phyloP scores from a whole-genome alignment of 305 asterid species.

The Solanum chacoense region DNA sequence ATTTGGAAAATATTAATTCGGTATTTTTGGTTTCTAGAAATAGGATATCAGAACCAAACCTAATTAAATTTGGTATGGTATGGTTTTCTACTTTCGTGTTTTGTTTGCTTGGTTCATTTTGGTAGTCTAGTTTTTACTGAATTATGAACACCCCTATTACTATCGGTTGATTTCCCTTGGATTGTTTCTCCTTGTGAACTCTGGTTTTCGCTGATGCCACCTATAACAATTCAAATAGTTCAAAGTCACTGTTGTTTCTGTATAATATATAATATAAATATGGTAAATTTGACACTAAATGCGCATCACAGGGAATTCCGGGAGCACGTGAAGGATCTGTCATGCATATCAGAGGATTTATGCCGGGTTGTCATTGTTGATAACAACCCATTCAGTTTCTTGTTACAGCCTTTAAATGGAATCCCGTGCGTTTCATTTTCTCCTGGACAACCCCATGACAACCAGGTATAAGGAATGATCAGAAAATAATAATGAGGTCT shows the following conservation, averaged over 20 bases:
- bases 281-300: background rate
- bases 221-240: background rate
- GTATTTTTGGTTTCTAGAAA: background rate
- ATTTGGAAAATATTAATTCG: background rate
- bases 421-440: conserved; percentile 89
- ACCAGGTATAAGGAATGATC: conserved; percentile 17
- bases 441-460: conserved; percentile 70
- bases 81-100: background rate
- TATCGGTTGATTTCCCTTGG: background rate
- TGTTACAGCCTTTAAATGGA: conserved; percentile 85
- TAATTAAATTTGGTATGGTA: background rate
- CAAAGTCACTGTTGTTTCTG: background rate
- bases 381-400: conserved; percentile 90
- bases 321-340: conserved; percentile 82
- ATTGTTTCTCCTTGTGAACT: background rate
- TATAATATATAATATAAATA: background rate
- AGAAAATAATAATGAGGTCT: background rate
- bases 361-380: conserved; percentile 74
- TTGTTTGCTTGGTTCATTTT: background rate
- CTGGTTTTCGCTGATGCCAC: background rate
- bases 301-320: conserved; percentile 57
- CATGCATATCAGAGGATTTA: conserved; percentile 59
- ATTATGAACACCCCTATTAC: background rate
- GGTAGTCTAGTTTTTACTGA: background rate
- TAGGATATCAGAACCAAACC: background rate